Base-by-base conservation (phyloP, 768 basidiomycete genomes). In the Lactarius pseudohatsudake region DNA sequence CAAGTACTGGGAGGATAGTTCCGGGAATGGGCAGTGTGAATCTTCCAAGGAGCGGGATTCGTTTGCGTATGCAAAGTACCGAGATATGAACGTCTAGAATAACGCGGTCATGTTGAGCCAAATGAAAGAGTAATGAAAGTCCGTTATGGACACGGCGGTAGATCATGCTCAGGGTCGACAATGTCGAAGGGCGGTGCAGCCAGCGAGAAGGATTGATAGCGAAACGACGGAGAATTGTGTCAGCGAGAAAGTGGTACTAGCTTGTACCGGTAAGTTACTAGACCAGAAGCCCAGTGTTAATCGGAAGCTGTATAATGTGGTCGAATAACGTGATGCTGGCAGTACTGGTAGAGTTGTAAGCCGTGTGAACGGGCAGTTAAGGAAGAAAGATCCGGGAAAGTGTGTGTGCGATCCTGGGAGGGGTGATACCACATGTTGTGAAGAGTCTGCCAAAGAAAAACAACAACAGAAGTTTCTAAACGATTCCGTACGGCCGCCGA, bases 21-120 rank as follows among this genome's bases (percentile, higher is more conserved):
- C 66, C 50, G 55, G 10, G 66, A 63, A 67, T n/a, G 53, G 66
- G 22, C 20, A 64, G 34, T 67, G 66, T 67, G 66, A 67, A 64
- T 67, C 66, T 47, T 64, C 62, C 41, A 64, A 60, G 47, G 50
- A 45, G 66, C 50, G 40, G 57, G 62, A 59, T 45, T 57, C 47
- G 36, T 34, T 62, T 58, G 57, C 61, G 62, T 57, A 57, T 62
- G 66, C 62, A 64, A 63, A 67, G 65, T 57, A 61, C 60, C 60
- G 60, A 66, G 61, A 66, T 66, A 57, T 62, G 65, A 66, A 66
- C 55, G 45, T 45, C 26, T 57, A 22, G 30, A 7, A 50, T 22
- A 50, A 57, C 61, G 65, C 65, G 45, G 61, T 66, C 60, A 57
- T 63, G 54, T 53, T 45, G 47, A 41, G 38, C 55, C 43, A 32